phyloP scores from a whole-genome alignment of 352 stramenopile species.

The Globisporangium nodosum region DNA sequence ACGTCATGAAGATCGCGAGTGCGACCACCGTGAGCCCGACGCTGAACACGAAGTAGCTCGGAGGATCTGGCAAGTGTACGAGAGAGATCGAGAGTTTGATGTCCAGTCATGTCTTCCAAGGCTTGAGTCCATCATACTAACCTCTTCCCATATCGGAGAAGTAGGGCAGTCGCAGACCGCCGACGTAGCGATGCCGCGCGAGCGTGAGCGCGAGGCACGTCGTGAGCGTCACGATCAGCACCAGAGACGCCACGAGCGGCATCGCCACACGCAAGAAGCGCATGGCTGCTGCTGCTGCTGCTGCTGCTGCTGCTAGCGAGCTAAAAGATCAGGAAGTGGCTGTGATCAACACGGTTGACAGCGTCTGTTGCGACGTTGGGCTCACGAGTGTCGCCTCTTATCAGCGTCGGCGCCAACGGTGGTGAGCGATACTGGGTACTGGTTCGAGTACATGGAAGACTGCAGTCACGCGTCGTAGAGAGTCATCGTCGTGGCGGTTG shows the following conservation, averaged over 20 bases:
- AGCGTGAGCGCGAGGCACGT: conserved; percentile 38
- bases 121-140: not conserved
- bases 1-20: conserved; percentile 34
- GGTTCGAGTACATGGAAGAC: too few relatives aligned
- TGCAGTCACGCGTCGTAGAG: too few relatives aligned
- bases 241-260: conserved; percentile 30
- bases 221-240: conserved; percentile 36
- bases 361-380: too few relatives aligned
- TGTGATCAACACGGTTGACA: too few relatives aligned
- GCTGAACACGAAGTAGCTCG: conserved; percentile 39
- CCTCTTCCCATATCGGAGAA: conserved; percentile 59
- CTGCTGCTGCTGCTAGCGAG: too few relatives aligned
- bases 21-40: conserved; percentile 30
- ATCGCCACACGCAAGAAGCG: not conserved
- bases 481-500: too few relatives aligned
- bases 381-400: too few relatives aligned
- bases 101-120: too few relatives aligned
- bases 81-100: not conserved
- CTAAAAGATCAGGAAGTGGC: too few relatives aligned
- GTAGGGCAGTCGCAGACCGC: conserved; percentile 44
- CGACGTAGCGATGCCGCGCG: conserved; percentile 31
- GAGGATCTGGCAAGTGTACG: conserved; percentile 16
- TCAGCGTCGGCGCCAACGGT: too few relatives aligned
- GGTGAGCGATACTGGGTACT: too few relatives aligned
- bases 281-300: too few relatives aligned